These are phyloP conservation scores for Pythium plurisporium DNA, from an alignment of 352 stramenopile species.

Conservation along the genomic window DNA sequence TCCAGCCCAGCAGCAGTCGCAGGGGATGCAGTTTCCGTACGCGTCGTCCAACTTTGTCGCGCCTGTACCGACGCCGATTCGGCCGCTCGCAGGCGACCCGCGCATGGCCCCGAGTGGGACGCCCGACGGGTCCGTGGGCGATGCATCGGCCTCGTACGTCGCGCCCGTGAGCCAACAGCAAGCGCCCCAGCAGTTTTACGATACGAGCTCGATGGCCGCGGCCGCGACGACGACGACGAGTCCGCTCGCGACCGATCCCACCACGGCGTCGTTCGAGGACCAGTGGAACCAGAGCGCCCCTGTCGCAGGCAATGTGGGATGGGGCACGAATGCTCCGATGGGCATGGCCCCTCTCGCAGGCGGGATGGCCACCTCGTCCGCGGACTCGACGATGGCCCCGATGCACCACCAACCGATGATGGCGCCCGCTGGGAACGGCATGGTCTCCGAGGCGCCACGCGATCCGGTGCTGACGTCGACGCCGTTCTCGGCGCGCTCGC, in stretches of 20 bases:
- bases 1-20: not conserved
- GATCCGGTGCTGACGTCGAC: conserved; percentile 50
- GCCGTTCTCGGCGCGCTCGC: conserved; percentile 53
- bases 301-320: conserved; percentile 3
- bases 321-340: conserved; percentile 7
- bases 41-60: conserved; percentile 60
- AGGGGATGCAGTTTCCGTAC: conserved; percentile 48
- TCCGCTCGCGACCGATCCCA: conserved; percentile 27
- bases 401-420: too few species aligned
- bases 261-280: conserved; percentile 27
- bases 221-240: not conserved
- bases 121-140: not conserved
- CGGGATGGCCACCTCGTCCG: not conserved
- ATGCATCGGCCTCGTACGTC: not conserved
- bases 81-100: conserved; percentile 61
- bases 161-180: not conserved
- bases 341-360: conserved; percentile 1
- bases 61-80: conserved; percentile 68
- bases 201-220: not conserved
- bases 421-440: not conserved
- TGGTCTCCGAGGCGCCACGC: conserved; percentile 5
- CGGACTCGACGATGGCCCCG: not conserved
- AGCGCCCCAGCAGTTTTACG: conserved; percentile 3
- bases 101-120: conserved; percentile 22
- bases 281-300: conserved; percentile 34